Conservation (phyloP, 2,329 filamentous ascomycete genomes). For the Dactylellina parvicollis region DNA sequence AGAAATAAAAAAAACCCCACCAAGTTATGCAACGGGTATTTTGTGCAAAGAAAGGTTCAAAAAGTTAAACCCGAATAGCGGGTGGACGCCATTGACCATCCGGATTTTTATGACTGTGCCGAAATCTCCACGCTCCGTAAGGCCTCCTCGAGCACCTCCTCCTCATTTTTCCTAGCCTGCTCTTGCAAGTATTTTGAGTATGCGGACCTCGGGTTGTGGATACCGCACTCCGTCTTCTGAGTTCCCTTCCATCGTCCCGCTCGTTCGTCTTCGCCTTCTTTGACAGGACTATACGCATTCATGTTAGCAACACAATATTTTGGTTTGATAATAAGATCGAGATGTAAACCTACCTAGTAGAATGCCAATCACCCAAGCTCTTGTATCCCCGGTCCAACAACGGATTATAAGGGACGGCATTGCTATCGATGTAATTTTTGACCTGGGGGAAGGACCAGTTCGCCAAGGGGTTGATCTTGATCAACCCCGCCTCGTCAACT, state of each 20-base stretch:
- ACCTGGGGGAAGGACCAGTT: slow-evolving; percentile 94
- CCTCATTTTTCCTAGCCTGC: slow-evolving; percentile 74
- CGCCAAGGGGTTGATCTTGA: slow-evolving; percentile 97
- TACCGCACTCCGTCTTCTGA: slow-evolving; percentile 95
- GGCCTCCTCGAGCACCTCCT: slow-evolving; percentile 66
- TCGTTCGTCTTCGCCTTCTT: slow-evolving; percentile 91
- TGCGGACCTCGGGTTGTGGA: slow-evolving; percentile 95
- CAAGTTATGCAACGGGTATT: slow-evolving; percentile 23
- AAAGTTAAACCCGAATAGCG: no score
- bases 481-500: slow-evolving; percentile 85
- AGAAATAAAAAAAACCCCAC: slow-evolving; percentile 8
- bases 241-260: slow-evolving; percentile 97
- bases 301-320: slow-evolving; percentile 3
- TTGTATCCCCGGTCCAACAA: slow-evolving; percentile 96
- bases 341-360: slow-evolving; percentile 68
- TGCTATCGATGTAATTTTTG: slow-evolving; percentile 82
- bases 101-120: slow-evolving; percentile 20
- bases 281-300: slow-evolving; percentile 71
- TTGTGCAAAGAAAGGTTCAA: neutral
- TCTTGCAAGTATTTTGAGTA: slow-evolving; percentile 86
- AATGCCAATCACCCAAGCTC: slow-evolving; percentile 98
- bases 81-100: no score
- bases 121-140: slow-evolving; percentile 59
- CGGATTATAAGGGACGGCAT: slow-evolving; percentile 92
- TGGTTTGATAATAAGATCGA: neutral